phyloP scores from a whole-genome alignment of 768 basidiomycete genomes.

The Thelephora aurantiotincta region DNA sequence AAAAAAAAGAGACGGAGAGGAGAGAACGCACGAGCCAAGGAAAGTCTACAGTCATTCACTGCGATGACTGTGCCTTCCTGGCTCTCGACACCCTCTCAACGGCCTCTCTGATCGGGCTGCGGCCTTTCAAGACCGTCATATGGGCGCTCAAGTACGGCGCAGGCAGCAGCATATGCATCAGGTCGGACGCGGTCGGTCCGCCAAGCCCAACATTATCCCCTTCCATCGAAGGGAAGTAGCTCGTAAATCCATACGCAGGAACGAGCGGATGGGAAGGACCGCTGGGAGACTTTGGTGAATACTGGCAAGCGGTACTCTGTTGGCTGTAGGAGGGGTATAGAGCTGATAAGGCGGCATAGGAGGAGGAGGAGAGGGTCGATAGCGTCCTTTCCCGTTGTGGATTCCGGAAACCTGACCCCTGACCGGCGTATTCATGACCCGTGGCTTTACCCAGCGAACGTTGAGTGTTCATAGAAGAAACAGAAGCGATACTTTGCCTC shows the following conservation, averaged over 20 bases:
- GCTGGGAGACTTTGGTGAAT: constrained; percentile 7
- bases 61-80: constrained; percentile 17
- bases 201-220: constrained; percentile 11
- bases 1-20: too few species aligned
- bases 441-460: constrained; percentile 2
- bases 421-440: too few species aligned
- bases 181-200: constrained; percentile 33
- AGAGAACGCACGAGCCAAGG: too few species aligned
- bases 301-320: too few species aligned
- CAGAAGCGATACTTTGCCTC: background rate
- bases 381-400: constrained; percentile 19
- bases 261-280: constrained; percentile 15
- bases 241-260: constrained; percentile 29
- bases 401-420: background rate
- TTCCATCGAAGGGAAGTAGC: constrained; percentile 53
- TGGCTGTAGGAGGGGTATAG: too few species aligned
- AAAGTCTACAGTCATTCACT: too few species aligned
- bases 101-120: constrained; percentile 55
- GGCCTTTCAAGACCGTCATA: constrained; percentile 48
- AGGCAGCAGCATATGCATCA: constrained; percentile 57
- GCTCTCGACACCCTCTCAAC: constrained; percentile 52
- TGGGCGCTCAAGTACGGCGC: constrained; percentile 60
- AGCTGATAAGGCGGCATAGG: constrained; percentile 11
- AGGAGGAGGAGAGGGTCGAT: constrained; percentile 15
- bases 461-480: background rate